Base-by-base conservation (phyloP, 1,139 yeast species). In the Taphrina communis region DNA sequence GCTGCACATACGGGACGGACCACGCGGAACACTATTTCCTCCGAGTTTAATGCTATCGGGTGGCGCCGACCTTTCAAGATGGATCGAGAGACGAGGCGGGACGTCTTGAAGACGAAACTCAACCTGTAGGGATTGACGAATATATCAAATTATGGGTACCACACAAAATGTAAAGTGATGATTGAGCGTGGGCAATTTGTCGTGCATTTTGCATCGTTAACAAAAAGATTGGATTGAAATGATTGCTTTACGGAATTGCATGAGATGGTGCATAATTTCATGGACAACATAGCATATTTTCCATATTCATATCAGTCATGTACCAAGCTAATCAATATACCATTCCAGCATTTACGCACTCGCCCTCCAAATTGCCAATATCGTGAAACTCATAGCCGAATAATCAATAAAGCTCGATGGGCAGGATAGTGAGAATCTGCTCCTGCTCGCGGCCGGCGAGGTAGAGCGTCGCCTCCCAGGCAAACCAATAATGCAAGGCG, bases 21-120 rank as follows among this genome's bases (percentile, higher is more conserved):
- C 7, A 58, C 62, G 52, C 19, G 62, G 9, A 58, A 58, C 25
- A 58, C 62, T 1, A 58, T 58, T 7, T 58, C 62, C 42, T 44
- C n/a, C 3, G 62, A 58, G 6, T 46, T 58, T 35, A 25, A 25
- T 25, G 62, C 53, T 7, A 14, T 36, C 36, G 60, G 35, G 17
- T 44, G 25, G 25, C 11, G 36, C 25, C 42, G 62, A 31, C 62
- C 51, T 7, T 44, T 44, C 48, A 44, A 44, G 48, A 44, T 44
- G 48, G 48, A 44, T 17, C 17, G n/a, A 1, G 48, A 17, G 19
- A 44, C 48, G 48, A 44, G 48, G 48, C 12, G 48, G 19, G 48
- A 44, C n/a, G 48, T 44, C 12, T n/a, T 44, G n/a, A 12, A 12
- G 48, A 44, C 48, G 17, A 44, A n/a, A 44, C n/a, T 44, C 17